These are phyloP conservation scores for Boletus rufocinnamomeus DNA, from an alignment of 768 basidiomycete species.

Conservation along the genomic window DNA sequence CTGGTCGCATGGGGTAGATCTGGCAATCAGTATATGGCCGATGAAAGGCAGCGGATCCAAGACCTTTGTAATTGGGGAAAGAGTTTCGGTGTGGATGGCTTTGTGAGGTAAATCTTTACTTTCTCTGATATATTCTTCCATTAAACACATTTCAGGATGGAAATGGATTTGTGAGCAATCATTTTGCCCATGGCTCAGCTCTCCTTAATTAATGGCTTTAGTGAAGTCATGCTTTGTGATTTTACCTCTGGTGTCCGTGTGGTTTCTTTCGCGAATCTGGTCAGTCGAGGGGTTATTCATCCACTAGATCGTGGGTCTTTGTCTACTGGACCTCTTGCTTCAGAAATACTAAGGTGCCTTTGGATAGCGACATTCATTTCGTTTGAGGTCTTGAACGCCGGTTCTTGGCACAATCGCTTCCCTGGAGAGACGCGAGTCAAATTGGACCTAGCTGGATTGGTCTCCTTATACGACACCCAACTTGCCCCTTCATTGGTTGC, in stretches of 20 bases:
- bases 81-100: conserved; percentile 44
- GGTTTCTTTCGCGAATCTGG: conserved; percentile 23
- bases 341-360: not conserved
- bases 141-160: conserved; percentile 23
- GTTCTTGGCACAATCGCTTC: conserved; percentile 37
- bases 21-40: conserved; percentile 12
- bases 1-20: conserved; percentile 44
- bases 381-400: conserved; percentile 19
- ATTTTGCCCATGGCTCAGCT: not conserved
- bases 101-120: conserved; percentile 38
- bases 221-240: conserved; percentile 41
- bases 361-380: not conserved
- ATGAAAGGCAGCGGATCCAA: conserved; percentile 40
- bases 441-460: conserved; percentile 35
- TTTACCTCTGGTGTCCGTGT: conserved; percentile 33
- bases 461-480: conserved; percentile 40
- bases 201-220: conserved; percentile 10
- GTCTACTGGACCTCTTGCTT: not conserved
- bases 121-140: not conserved
- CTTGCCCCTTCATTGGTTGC: conserved; percentile 34
- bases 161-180: conserved; percentile 35
- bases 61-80: conserved; percentile 48
- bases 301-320: too few species aligned
- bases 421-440: conserved; percentile 39
- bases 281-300: too few species aligned